phyloP scores from a whole-genome alignment of 768 basidiomycete species.

The Stropharia rugosoannulata region DNA sequence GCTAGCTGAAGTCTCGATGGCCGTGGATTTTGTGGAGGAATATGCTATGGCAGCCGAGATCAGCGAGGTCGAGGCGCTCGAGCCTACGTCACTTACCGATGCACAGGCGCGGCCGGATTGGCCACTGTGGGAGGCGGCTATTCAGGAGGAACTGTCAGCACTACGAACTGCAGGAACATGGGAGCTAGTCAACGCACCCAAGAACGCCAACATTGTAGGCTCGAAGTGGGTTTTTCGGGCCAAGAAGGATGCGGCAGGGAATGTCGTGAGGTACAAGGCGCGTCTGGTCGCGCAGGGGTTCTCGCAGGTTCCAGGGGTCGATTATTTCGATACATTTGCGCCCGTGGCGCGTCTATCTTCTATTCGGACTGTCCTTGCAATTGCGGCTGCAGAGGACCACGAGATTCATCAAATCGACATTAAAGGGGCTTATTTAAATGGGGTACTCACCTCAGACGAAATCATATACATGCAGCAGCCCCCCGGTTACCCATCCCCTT shows the following conservation, averaged over 20 bases:
- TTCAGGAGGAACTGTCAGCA: conserved; percentile 25
- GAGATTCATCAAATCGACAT: conserved; percentile 40
- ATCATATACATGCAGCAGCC: conserved; percentile 41
- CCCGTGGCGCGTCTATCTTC: conserved; percentile 26
- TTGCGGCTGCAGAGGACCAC: conserved; percentile 28
- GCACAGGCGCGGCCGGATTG: conserved; percentile 17
- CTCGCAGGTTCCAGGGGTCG: conserved; percentile 35
- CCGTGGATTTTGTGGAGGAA: too few species aligned
- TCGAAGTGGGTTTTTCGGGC: conserved; percentile 32
- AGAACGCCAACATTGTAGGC: conserved; percentile 17
- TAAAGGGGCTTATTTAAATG: conserved; percentile 38
- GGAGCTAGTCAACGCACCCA: conserved; percentile 22
- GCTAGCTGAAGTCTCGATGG: too few species aligned
- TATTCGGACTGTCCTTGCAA: conserved; percentile 26
- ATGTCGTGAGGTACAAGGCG: conserved; percentile 25
- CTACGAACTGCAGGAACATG: conserved; percentile 24
- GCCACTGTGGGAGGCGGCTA: conserved; percentile 21
- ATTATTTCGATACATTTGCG: conserved; percentile 34
- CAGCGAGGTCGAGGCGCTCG: too few species aligned
- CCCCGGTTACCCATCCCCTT: conserved; percentile 6
- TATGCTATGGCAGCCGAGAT: too few species aligned
- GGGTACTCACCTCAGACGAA: conserved; percentile 28
- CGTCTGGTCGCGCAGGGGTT: conserved; percentile 25
- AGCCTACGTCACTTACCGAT: neutral
- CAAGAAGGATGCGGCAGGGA: conserved; percentile 31